Percentiles rank a stretch among this genome's conserved stretches.
phyloP scores from a whole-genome alignment of 768 basidiomycete species.

The Boletus subcaerulescens region DNA sequence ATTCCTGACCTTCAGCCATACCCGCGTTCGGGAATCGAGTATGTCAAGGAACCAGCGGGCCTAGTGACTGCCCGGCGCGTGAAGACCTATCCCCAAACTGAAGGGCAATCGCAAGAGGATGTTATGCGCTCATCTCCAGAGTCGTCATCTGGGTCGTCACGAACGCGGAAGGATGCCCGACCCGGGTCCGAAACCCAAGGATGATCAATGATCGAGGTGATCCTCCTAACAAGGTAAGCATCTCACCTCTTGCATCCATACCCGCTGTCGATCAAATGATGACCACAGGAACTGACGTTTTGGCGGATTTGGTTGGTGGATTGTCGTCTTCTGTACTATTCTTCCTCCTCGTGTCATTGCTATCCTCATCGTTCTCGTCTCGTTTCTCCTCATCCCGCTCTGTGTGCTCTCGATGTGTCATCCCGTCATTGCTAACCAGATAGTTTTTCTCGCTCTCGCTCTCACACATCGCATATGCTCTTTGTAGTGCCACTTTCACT shows the following conservation, averaged over 20 bases:
- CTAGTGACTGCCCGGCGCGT: slow-evolving; percentile 11
- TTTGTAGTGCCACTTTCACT: slow-evolving; percentile 1
- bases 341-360: too few relatives aligned
- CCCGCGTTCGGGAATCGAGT: slow-evolving; percentile 17
- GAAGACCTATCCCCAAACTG: not conserved
- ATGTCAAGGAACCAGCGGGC: slow-evolving; percentile 2
- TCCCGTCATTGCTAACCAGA: not conserved
- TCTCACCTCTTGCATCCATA: not conserved
- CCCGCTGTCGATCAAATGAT: not conserved
- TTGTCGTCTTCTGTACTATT: not conserved
- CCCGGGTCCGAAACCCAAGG: slow-evolving; percentile 8
- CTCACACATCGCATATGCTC: not conserved
- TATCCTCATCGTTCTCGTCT: not conserved
- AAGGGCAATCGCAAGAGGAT: slow-evolving; percentile 1
- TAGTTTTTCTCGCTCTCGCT: not conserved
- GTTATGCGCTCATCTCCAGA: slow-evolving; percentile 2
- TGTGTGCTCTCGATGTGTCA: not conserved
- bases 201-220: slow-evolving; percentile 3
- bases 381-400: not conserved
- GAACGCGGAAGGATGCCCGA: slow-evolving; percentile 11
- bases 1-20: slow-evolving; percentile 5
- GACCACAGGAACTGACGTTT: not conserved
- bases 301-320: not conserved
- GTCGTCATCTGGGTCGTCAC: slow-evolving; percentile 23
- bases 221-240: slow-evolving; percentile 1